Conservation (phyloP, 805 yeast genomes). For the Lipomyces mesembrius region DNA sequence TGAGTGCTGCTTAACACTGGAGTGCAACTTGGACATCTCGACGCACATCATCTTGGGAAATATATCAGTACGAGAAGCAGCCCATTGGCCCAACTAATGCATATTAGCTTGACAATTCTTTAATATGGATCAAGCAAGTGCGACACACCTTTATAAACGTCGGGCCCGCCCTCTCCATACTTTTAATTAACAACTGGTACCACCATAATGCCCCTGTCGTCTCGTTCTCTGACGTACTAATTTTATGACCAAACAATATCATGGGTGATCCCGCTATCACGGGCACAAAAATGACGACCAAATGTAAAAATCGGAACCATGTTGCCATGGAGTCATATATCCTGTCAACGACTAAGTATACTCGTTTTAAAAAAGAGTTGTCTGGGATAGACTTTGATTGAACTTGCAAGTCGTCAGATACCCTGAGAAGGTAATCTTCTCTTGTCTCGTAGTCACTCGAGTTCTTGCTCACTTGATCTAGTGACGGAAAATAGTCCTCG, state of each 20-base stretch:
- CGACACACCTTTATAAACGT: conserved; percentile 57
- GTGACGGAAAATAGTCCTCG: conserved; percentile 21
- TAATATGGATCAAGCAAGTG: conserved; percentile 18
- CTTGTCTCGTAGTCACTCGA: conserved; percentile 21
- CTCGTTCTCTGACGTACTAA: conserved; percentile 46
- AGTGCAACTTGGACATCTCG: conserved; percentile 76
- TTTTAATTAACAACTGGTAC: conserved; percentile 66
- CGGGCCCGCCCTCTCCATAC: conserved; percentile 88
- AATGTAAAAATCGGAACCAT: conserved; percentile 67
- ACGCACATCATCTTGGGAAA: conserved; percentile 80
- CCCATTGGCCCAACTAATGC: conserved; percentile 96
- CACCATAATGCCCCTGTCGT: conserved; percentile 70
- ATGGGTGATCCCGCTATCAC: conserved; percentile 69
- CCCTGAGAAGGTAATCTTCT: conserved; percentile 29
- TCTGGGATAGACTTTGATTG: conserved; percentile 10
- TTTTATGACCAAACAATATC: conserved; percentile 53
- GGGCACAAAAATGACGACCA: conserved; percentile 71
- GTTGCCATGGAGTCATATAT: conserved; percentile 69
- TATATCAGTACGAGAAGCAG: conserved; percentile 94
- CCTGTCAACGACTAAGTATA: not conserved
- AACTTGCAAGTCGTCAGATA: conserved; percentile 17
- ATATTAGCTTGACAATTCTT: conserved; percentile 39
- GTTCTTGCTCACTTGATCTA: conserved; percentile 16
- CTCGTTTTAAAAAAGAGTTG: not conserved
- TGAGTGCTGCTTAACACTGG: conserved; percentile 78